Evolutionary conservation across 2,329 filamentous ascomycete species (phyloP).

Genomic region (Ceratocystis papillata): DNA sequence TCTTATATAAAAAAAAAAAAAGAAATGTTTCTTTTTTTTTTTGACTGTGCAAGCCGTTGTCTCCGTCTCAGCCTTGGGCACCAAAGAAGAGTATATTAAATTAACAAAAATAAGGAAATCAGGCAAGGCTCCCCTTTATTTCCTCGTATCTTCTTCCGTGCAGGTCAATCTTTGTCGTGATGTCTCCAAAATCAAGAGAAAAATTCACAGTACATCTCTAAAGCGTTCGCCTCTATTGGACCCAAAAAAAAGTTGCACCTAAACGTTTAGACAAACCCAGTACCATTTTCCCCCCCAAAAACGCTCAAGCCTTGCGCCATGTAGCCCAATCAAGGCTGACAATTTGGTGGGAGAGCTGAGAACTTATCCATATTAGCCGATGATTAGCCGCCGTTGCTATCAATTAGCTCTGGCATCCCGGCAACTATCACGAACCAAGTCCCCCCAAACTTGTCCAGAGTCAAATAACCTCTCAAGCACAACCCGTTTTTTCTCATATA

Average conservation of each 20-base stretch:
- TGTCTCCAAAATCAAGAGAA: slow-evolving; percentile 9
- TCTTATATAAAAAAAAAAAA: slow-evolving; percentile 7
- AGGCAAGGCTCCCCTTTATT: neutral
- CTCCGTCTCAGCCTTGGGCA: neutral
- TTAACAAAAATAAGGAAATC: neutral
- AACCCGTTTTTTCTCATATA: neutral
- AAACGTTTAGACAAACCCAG: too few species aligned
- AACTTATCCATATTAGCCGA: slow-evolving; percentile 1
- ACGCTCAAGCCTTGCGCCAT: slow-evolving; percentile 11
- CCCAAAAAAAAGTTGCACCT: neutral
- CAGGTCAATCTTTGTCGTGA: slow-evolving; percentile 2
- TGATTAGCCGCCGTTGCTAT: slow-evolving; percentile 13
- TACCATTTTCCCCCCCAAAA: neutral
- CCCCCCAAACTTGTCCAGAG: neutral
- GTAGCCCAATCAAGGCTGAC: slow-evolving; percentile 19
- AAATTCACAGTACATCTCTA: neutral
- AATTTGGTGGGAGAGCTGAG: neutral
- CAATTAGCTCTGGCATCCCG: slow-evolving; percentile 8
- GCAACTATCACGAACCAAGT: neutral
- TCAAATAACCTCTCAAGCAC: slow-evolving; percentile 1
- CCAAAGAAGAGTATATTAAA: slow-evolving; percentile 1
- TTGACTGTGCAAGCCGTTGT: neutral
- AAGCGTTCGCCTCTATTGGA: slow-evolving; percentile 15
- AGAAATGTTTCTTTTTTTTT: neutral
- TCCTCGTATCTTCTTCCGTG: slow-evolving; percentile 8